phyloP scores from a whole-genome alignment of 495 filamentous ascomycete species.

The Tuber umbilicatum region DNA sequence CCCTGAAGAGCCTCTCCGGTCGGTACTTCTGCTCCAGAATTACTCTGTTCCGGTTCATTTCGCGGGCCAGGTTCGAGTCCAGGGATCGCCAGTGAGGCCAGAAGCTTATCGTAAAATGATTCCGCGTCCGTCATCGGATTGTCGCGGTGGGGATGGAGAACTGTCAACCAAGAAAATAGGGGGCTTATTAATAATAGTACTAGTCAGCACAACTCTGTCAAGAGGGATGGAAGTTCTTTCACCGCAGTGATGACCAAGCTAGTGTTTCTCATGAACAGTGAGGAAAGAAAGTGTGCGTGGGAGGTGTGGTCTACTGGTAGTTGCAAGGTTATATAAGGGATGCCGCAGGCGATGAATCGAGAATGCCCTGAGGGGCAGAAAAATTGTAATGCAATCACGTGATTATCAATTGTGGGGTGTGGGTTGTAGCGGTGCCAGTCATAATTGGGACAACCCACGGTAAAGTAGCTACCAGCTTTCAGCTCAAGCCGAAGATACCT shows the following conservation, averaged over 20 bases:
- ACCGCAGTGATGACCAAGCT: background rate
- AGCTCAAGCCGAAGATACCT: background rate
- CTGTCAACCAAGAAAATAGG: background rate
- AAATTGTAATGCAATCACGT: background rate
- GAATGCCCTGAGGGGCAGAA: background rate
- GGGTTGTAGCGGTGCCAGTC: background rate
- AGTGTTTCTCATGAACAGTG: background rate
- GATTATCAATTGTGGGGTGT: background rate
- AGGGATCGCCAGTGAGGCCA: slow-evolving; percentile 33
- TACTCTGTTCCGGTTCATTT: background rate
- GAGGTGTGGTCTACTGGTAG: background rate
- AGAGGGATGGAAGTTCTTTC: background rate
- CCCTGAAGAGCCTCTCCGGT: background rate
- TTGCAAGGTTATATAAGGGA: background rate
- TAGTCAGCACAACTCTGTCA: background rate
- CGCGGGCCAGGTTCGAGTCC: background rate
- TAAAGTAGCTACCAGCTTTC: background rate
- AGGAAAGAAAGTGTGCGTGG: background rate
- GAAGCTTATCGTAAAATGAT: slow-evolving; percentile 37
- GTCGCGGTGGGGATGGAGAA: background rate
- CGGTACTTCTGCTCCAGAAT: background rate
- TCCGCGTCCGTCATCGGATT: slow-evolving; percentile 37
- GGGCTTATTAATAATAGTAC: slow-evolving; percentile 1
- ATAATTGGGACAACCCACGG: no score
- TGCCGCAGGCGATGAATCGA: background rate